phyloP scores from a whole-genome alignment of 2,329 filamentous ascomycete genomes.

The Diplodia seriata region DNA sequence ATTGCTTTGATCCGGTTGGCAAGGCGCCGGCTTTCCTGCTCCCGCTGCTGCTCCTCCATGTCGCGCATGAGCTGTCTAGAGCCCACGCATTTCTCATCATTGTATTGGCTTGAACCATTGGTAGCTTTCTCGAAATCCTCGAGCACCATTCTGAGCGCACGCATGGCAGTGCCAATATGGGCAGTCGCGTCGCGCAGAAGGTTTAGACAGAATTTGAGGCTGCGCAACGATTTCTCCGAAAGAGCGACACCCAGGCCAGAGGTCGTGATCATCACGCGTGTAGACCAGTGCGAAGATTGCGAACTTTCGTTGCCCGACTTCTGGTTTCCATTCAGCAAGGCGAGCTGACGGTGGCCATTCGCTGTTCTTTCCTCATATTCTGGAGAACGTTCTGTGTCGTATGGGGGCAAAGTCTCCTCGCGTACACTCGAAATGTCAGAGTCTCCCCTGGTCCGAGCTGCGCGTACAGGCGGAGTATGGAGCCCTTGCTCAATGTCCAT shows the following conservation, averaged over 20 bases:
- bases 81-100: constrained; percentile 36
- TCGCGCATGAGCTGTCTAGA: constrained; percentile 32
- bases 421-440: constrained; percentile 21
- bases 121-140: constrained; percentile 75
- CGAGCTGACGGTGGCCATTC: constrained; percentile 33
- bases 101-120: constrained; percentile 35
- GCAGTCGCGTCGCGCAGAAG: constrained; percentile 83
- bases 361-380: constrained; percentile 70
- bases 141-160: constrained; percentile 74
- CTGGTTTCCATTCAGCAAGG: constrained; percentile 35
- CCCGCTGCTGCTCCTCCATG: constrained; percentile 23
- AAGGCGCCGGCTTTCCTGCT: constrained; percentile 61
- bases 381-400: constrained; percentile 78
- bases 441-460: constrained; percentile 18
- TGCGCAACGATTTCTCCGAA: constrained; percentile 84
- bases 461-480: constrained; percentile 28
- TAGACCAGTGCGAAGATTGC: constrained; percentile 69
- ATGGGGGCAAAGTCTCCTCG: constrained; percentile 77
- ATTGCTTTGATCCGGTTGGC: constrained; percentile 76
- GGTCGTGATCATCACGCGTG: constrained; percentile 85
- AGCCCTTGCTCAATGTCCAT: constrained; percentile 58
- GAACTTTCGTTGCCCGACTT: constrained; percentile 37
- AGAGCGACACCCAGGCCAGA: constrained; percentile 91
- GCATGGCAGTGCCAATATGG: constrained; percentile 77
- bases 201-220: constrained; percentile 81